Base-by-base conservation (phyloP, 2,329 filamentous ascomycete species). In the Cladophialophora bantiana region DNA sequence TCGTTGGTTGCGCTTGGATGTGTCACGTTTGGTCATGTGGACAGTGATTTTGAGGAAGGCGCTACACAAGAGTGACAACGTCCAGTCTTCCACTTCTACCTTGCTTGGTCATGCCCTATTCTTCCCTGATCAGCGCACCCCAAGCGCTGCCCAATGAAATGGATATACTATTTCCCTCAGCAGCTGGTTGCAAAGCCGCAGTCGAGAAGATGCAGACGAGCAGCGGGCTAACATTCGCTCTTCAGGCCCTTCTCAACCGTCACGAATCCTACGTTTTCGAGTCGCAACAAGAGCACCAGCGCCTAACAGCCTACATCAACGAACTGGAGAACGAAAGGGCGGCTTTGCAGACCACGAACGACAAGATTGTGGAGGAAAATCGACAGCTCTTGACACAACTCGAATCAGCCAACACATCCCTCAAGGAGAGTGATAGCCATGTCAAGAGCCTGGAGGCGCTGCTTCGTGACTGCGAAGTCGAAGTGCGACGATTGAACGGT, bases 241-340 rank as follows among this genome's bases (percentile, higher is more conserved):
- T 90, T 66, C 89, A 98, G 95, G 93, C 93, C 67, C 85, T 99
- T 64, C 88, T 99, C 50, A 88, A 90, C 71, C 90, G 94, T 74
- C 94, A 99, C 86, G 94, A 98, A 83, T 89, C 91, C 67, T 97
- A 96, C 80, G 94, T 97, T 85, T 90, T 90, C 73, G 93, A 97
- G 78, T 93, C 94, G 67, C 93, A 97, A 82, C 88, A 89, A 73
- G 93, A 97, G 77, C 91, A 94, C 68, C 82, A 84, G 68, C 87
- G 89, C 68, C 88, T 97, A 80, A 85, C 87, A 53, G 79, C 83
- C 55, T 85, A 85, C 70, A 84, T 99, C 64, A 92, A 96, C 80
- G 78, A 78, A 62, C 84, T 99, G 60, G 92, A 96, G 80, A 78
- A 78, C 59, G 85, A 89, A 72, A 97, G 96, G 80, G 84, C 83